These are phyloP conservation scores for Populus hybrid DNA, from an alignment of 441 rosid genomes.

Conservation along the genomic window DNA sequence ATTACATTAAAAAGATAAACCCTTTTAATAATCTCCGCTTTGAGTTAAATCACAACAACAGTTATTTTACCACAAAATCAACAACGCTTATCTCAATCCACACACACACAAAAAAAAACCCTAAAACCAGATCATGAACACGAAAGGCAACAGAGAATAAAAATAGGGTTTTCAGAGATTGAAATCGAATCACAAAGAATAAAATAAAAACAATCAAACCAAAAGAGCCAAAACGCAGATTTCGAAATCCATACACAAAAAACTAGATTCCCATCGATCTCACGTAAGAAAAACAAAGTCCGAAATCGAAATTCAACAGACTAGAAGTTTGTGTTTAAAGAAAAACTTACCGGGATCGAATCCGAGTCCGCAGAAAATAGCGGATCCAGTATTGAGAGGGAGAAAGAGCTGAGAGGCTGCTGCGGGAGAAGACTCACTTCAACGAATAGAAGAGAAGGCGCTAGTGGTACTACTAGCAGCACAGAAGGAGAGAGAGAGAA, in stretches of 20 bases:
- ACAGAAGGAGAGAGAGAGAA: neutral
- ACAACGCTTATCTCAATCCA: neutral
- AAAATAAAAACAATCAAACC: neutral
- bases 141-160: neutral
- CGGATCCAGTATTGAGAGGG: neutral
- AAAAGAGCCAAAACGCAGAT: neutral
- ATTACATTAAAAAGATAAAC: neutral
- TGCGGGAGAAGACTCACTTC: neutral
- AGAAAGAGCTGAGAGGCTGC: neutral
- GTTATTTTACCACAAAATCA: neutral
- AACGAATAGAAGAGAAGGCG: neutral
- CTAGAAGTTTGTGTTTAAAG: no score
- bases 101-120: neutral
- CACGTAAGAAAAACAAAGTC: neutral
- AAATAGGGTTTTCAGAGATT: neutral
- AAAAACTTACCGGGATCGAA: conserved; percentile 7
- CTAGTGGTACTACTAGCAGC: neutral
- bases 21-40: neutral
- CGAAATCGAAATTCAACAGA: neutral
- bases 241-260: neutral
- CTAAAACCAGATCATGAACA: neutral
- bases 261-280: neutral
- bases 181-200: neutral
- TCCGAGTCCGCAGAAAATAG: neutral
- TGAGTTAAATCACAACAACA: neutral